Percentiles rank a stretch among this genome's conserved stretches.
phyloP scores from a whole-genome alignment of 768 basidiomycete species.

The Lactarius hatsudake region DNA sequence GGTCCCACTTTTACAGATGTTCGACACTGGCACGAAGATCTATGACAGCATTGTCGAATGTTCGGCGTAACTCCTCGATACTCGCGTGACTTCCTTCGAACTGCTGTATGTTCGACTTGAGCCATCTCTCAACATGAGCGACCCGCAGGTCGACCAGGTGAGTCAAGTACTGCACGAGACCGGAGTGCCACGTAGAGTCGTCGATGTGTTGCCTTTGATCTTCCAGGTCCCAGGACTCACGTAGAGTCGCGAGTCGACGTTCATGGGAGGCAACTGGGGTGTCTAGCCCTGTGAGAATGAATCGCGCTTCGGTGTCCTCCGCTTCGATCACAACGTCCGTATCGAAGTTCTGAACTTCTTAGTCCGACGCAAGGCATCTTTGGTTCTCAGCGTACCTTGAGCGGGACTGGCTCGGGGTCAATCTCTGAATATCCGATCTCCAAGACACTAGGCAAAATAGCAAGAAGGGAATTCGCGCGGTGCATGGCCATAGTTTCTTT shows the following conservation, averaged over 20 bases:
- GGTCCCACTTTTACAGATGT: no score
- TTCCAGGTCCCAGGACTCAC: slow-evolving; percentile 37
- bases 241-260: slow-evolving; percentile 28
- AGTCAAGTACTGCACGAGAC: slow-evolving; percentile 41
- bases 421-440: slow-evolving; percentile 45
- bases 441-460: slow-evolving; percentile 46
- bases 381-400: slow-evolving; percentile 42
- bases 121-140: slow-evolving; percentile 48
- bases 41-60: slow-evolving; percentile 42
- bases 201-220: slow-evolving; percentile 34
- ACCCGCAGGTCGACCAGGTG: slow-evolving; percentile 42
- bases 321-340: slow-evolving; percentile 35
- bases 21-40: slow-evolving; percentile 46
- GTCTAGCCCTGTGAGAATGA: slow-evolving; percentile 33
- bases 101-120: slow-evolving; percentile 45
- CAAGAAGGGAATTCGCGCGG: slow-evolving; percentile 38
- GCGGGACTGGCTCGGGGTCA: slow-evolving; percentile 43
- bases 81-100: slow-evolving; percentile 45
- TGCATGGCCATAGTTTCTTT: slow-evolving; percentile 52
- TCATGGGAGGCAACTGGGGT: slow-evolving; percentile 30
- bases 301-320: slow-evolving; percentile 38
- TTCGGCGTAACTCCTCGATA: slow-evolving; percentile 46
- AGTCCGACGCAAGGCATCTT: no score
- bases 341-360: slow-evolving; percentile 46
- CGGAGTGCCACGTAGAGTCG: slow-evolving; percentile 44